Evolutionary conservation across 495 filamentous ascomycete species (phyloP), one percentile per base, ranked within the genome.

Genomic region (Penicillium turbatum): DNA sequence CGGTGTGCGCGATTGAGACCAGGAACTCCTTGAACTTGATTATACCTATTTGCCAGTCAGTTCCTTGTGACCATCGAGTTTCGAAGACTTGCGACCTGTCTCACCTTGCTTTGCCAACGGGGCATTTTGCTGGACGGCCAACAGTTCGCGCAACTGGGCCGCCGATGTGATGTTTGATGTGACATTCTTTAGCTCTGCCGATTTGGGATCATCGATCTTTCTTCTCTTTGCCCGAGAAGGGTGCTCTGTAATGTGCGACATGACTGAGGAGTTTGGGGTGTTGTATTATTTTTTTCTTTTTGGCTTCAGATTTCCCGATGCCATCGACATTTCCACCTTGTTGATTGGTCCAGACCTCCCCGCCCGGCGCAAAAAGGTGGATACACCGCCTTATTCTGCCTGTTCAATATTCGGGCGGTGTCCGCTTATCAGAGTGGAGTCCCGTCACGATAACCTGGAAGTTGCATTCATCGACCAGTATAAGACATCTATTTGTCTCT

Each of bases 21-120:
- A 96, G 78, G 49, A 92, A 88, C 13, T 76, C 71, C 62, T 92
- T 93, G 70, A 96, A 87, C 24, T 80, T 84, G 52, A 83, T 79
- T 1, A 95, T 76, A 15, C 82, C 89, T 93, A 41, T 9, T 6
- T 8, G 41, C 17, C 36, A 44, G 36, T 49, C 40, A 48, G 29
- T 52, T 16, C 21, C 16, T 9, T 24, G 13, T 21, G 16, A 24
- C 24, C 53, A n/a, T 24, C 21, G 21, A 24, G 2, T 24, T 15
- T n/a, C 30, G 29, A 5, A 37, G 17, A 39, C 10, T 50, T 26
- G 35, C 8, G 12, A 27, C 11, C 26, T 24, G 30, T 65, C 78
- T 54, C 70, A 89, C 87, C 84, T 76, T 87, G 82, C 61, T 82
- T 84, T 55, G 80, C 72, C 54, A 78, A 59, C 17, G 61, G 72